These are phyloP conservation scores for Asclepias syriaca DNA, from an alignment of 257 asterid genomes.

Conservation along the genomic window DNA sequence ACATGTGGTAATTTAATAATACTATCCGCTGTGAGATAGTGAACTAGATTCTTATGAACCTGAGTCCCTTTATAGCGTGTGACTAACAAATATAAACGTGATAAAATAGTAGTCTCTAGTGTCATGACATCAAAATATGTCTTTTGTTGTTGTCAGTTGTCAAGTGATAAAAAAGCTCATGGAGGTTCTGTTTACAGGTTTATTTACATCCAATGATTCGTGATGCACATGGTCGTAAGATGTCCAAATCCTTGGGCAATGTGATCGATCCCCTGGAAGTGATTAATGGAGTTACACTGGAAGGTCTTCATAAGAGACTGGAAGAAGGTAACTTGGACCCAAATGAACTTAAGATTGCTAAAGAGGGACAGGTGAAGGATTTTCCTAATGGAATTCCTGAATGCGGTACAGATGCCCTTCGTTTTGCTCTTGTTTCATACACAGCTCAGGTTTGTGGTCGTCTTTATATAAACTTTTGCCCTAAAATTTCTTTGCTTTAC, in stretches of 20 bases:
- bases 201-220: slow-evolving; percentile 95
- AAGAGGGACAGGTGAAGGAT: slow-evolving; percentile 84
- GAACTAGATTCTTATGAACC: neutral
- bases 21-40: neutral
- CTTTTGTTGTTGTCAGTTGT: neutral
- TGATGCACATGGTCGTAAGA: slow-evolving; percentile 98
- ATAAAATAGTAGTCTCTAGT: neutral
- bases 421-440: slow-evolving; percentile 88
- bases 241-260: slow-evolving; percentile 98
- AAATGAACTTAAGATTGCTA: slow-evolving; percentile 68
- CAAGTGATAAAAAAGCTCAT: slow-evolving; percentile 10
- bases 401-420: slow-evolving; percentile 96
- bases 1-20: too few species aligned
- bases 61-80: neutral
- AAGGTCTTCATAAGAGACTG: slow-evolving; percentile 79
- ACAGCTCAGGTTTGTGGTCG: slow-evolving; percentile 79
- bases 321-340: slow-evolving; percentile 92
- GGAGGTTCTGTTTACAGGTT: slow-evolving; percentile 41
- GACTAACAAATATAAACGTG: neutral
- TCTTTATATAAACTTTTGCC: slow-evolving; percentile 3
- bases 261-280: slow-evolving; percentile 92
- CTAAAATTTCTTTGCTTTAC: neutral
- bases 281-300: slow-evolving; percentile 63
- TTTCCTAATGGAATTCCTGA: slow-evolving; percentile 87
- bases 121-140: neutral